Conservation (phyloP, 164 flowering plant genomes). For the Kingdonia uniflora region DNA sequence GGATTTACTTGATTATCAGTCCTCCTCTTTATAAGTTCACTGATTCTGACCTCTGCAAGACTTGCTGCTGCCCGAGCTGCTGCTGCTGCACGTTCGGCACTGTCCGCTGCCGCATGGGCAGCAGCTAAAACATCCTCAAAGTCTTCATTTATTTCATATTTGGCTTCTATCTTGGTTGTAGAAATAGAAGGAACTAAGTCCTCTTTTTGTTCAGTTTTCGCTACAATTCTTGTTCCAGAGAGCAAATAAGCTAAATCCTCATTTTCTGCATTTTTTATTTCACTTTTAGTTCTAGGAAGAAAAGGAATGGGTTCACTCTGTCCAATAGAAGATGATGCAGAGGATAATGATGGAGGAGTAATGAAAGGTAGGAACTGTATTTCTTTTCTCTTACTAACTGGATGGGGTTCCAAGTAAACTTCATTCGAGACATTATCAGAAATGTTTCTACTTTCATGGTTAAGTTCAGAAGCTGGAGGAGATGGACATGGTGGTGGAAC, state of each 20-base stretch:
- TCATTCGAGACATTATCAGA: conserved; percentile 12
- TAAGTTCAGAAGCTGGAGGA: conserved; percentile 20
- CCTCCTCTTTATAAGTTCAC: conserved; percentile 48
- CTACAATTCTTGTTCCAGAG: too few species aligned
- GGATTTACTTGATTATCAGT: conserved; percentile 14
- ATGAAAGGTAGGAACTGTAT: conserved; percentile 64
- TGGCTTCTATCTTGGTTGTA: conserved; percentile 1
- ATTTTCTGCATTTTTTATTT: too few species aligned
- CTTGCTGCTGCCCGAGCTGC: conserved; percentile 91
- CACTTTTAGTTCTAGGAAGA: conserved; percentile 18
- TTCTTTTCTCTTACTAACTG: conserved; percentile 20
- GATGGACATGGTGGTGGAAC: conserved; percentile 13
- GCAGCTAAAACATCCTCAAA: conserved; percentile 86
- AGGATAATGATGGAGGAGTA: conserved; percentile 41
- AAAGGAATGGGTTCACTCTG: conserved; percentile 12
- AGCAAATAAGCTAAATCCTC: too few species aligned
- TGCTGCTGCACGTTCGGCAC: conserved; percentile 90
- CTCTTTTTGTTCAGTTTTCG: too few species aligned
- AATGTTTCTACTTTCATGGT: conserved; percentile 16
- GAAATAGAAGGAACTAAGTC: too few species aligned
- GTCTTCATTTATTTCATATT: conserved; percentile 44
- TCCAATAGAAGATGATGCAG: conserved; percentile 22
- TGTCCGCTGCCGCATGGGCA: conserved; percentile 82
- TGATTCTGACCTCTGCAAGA: conserved; percentile 73
- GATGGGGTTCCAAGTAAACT: conserved; percentile 16